Conservation (phyloP, 768 basidiomycete genomes). For the Sarcomyxa edulis region DNA sequence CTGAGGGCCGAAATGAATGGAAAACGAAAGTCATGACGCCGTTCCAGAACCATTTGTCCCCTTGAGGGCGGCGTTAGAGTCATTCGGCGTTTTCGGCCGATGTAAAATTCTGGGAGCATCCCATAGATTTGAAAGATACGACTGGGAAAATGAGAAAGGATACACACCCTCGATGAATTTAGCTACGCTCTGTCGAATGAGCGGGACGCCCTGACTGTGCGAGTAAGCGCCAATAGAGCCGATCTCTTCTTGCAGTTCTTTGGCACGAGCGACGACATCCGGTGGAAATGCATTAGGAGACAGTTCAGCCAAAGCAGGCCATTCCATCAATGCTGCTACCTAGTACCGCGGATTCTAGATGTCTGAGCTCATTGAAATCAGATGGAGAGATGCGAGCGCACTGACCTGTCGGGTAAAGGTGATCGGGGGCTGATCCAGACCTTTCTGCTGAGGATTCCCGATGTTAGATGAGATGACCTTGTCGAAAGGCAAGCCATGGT, state of each 20-base stretch:
- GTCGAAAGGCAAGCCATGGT: conserved; percentile 72
- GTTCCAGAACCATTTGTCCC: no score
- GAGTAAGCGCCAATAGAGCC: conserved; percentile 95
- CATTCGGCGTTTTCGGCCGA: no score
- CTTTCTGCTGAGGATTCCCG: conserved; percentile 96
- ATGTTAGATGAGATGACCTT: conserved; percentile 94
- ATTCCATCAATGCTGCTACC: conserved; percentile 91
- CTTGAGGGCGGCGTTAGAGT: no score
- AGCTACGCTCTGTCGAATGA: conserved; percentile 85
- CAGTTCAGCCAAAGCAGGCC: conserved; percentile 75
- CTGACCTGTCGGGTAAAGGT: conserved; percentile 89
- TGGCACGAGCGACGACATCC: conserved; percentile 82
- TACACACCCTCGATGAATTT: conserved; percentile 79
- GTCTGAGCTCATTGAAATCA: no score
- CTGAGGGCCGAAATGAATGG: no score
- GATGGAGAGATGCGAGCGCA: no score
- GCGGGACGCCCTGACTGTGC: conserved; percentile 88
- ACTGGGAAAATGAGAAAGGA: not conserved
- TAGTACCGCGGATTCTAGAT: no score
- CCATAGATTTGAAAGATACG: no score
- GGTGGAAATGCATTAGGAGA: conserved; percentile 76
- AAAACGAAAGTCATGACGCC: no score
- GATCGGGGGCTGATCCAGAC: conserved; percentile 87
- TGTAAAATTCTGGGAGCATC: no score
- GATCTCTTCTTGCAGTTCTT: conserved; percentile 76